These are phyloP conservation scores for Sclerotinia trifoliorum DNA, from an alignment of 2,329 filamentous ascomycete genomes.

Conservation along the genomic window DNA sequence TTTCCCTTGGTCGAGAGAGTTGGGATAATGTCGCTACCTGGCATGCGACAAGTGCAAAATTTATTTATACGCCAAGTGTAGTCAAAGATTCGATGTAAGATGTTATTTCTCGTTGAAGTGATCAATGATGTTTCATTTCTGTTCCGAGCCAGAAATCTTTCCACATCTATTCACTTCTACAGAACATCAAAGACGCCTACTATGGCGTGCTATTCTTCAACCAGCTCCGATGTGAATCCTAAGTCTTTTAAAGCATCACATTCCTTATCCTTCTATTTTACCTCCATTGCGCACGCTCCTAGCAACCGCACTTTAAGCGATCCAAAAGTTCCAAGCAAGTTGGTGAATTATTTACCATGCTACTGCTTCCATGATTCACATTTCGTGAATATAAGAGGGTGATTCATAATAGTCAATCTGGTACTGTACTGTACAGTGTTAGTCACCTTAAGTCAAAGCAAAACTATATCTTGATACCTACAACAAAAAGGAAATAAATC, in stretches of 20 bases:
- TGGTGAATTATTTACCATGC: not conserved
- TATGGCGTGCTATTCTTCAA: not conserved
- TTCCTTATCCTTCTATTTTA: not conserved
- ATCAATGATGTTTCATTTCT: not conserved
- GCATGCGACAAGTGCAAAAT: not conserved
- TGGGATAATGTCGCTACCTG: too few species aligned
- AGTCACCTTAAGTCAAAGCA: not conserved
- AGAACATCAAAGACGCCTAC: accelerated
- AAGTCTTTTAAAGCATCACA: not conserved
- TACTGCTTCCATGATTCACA: not conserved
- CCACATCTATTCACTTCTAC: not conserved
- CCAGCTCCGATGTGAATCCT: not conserved
- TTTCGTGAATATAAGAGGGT: not conserved
- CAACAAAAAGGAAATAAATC: not conserved
- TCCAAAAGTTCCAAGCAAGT: not conserved
- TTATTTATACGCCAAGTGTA: not conserved
- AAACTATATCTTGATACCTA: not conserved
- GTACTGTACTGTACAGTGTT: not conserved
- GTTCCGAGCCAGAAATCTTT: too few species aligned
- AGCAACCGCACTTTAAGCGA: not conserved
- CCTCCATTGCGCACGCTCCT: not conserved
- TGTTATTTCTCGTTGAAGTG: not conserved
- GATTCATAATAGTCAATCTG: not conserved
- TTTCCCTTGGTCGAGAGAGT: not conserved
- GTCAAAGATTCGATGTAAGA: not conserved